Base-by-base conservation (phyloP, 805 yeast genomes). In the Metschnikowia gruessii region DNA sequence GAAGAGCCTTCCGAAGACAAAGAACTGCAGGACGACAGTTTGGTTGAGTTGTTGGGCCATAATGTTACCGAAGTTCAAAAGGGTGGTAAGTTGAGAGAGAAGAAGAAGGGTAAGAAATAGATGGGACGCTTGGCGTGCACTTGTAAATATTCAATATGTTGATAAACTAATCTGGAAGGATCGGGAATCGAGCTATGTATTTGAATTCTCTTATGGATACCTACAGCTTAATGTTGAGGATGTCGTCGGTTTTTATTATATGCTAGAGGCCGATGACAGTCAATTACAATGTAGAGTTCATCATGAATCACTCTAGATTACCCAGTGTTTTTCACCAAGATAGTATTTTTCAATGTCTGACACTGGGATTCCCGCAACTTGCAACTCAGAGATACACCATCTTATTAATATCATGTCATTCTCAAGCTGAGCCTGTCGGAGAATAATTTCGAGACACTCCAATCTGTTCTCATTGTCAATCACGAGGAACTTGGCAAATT, bases 41-140 rank as follows among this genome's bases (percentile, higher is more conserved):
- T 81, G 60, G 62, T 83, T 45, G 83, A 78, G 41, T 68, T 85
- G 54, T 64, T 85, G 68, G 85, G 85, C 6, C 75, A 76, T 52
- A 76, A 77, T 50, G 82, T 66, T 21, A 68, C 71, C 51, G 80
- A 78, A 53, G 81, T 80, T 36, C 79, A 72, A 56, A 66, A 74
- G 56, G 84, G 84, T 51, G 85, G 84, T 56, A 70, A 71, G 49
- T 63, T 80, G 49, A 72, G 64, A 32, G 71, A 69, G 39, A 76
- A 72, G 64, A 76, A 74, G 66, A 74, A 40, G 13, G 39, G 50
- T 35, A 50, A 70, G 61, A 66, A 65, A 43, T 54, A 48, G 40
- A 19, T 29, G 16, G 46, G 18, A 30, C 17, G 41, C 30, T 12
- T 43, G 13, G 16, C 24, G 39, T 36, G 24, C 40, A 44, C 47